A percentile compares a stretch with the other conserved stretches of the same genome.
phyloP scores from a whole-genome alignment of 2,329 filamentous ascomycete genomes.

The Hypoxylon sp. region DNA sequence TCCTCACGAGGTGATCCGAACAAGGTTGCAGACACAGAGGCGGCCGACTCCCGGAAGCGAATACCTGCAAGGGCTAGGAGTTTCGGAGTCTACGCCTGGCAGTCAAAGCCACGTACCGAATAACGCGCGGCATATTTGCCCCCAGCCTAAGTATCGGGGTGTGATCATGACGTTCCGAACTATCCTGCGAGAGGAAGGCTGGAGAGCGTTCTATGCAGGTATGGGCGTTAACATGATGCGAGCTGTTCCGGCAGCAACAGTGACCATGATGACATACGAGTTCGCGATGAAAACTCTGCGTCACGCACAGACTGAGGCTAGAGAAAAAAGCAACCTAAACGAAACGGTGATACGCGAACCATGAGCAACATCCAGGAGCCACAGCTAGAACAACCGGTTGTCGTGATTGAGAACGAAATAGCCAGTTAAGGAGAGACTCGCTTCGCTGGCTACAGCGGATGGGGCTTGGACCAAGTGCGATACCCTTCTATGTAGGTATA shows the following conservation, averaged over 20 bases:
- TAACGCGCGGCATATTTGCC: slow-evolving; percentile 37
- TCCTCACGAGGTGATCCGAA: slow-evolving; percentile 95
- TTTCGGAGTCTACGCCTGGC: slow-evolving; percentile 56
- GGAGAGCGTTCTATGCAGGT: slow-evolving; percentile 95
- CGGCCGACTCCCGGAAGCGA: slow-evolving; percentile 71
- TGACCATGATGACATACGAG: slow-evolving; percentile 98
- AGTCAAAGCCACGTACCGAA: slow-evolving; percentile 58
- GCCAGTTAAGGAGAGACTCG: slow-evolving; percentile 23
- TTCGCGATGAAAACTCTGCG: slow-evolving; percentile 72
- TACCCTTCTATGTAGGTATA: slow-evolving; percentile 50
- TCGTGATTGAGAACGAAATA: slow-evolving; percentile 18
- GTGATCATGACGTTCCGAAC: slow-evolving; percentile 84
- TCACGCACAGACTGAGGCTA: slow-evolving; percentile 57
- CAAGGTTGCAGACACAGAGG: slow-evolving; percentile 92
- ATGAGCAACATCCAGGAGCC: slow-evolving; percentile 26
- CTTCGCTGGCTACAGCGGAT: slow-evolving; percentile 32
- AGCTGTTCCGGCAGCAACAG: slow-evolving; percentile 93
- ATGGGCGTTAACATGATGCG: slow-evolving; percentile 98
- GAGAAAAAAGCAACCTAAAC: slow-evolving; percentile 46
- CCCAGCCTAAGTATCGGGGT: slow-evolving; percentile 75
- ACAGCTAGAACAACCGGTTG: slow-evolving; percentile 14
- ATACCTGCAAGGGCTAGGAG: slow-evolving; percentile 64
- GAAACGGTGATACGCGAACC: slow-evolving; percentile 27
- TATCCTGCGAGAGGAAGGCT: slow-evolving; percentile 91
- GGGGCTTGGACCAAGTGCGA: slow-evolving; percentile 44